Percentiles rank a stretch among this genome's conserved stretches.
These are phyloP conservation scores for Penicillium subrubescens DNA, from an alignment of 495 filamentous ascomycete species.

Conservation along the genomic window DNA sequence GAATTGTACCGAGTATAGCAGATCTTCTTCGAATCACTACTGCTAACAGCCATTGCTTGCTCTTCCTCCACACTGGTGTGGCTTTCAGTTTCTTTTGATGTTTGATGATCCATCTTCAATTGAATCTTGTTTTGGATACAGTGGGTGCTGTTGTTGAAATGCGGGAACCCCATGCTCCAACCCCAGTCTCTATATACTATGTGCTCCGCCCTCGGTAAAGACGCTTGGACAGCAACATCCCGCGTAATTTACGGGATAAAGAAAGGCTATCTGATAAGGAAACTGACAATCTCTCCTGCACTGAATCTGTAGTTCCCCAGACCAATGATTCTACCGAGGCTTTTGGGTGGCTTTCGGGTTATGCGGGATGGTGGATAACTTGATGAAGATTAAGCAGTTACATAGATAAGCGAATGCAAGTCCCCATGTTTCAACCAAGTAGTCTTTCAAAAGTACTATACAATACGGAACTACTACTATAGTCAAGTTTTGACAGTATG, in stretches of 20 bases:
- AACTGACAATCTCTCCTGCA: neutral
- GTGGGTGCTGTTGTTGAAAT: neutral
- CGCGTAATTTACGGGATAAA: neutral
- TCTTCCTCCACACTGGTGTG: neutral
- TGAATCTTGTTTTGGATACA: neutral
- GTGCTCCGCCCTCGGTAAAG: neutral
- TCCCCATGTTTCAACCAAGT: neutral
- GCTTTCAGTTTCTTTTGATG: neutral
- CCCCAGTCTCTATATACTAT: neutral
- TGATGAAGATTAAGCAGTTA: neutral
- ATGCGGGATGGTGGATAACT: neutral
- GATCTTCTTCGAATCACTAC: neutral
- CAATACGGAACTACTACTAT: neutral
- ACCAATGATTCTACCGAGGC: neutral
- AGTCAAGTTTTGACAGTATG: neutral
- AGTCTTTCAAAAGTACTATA: neutral
- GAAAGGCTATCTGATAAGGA: neutral
- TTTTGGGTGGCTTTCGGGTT: neutral
- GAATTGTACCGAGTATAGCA: slow-evolving; percentile 8
- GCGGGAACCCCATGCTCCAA: no score
- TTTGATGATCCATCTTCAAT: neutral
- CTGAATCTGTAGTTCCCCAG: neutral
- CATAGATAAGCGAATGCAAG: neutral
- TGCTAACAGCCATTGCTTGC: neutral
- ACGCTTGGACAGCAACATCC: neutral